Base-by-base conservation (phyloP, 192 early-diverging fungal genomes). In the Coemansia erecta region DNA sequence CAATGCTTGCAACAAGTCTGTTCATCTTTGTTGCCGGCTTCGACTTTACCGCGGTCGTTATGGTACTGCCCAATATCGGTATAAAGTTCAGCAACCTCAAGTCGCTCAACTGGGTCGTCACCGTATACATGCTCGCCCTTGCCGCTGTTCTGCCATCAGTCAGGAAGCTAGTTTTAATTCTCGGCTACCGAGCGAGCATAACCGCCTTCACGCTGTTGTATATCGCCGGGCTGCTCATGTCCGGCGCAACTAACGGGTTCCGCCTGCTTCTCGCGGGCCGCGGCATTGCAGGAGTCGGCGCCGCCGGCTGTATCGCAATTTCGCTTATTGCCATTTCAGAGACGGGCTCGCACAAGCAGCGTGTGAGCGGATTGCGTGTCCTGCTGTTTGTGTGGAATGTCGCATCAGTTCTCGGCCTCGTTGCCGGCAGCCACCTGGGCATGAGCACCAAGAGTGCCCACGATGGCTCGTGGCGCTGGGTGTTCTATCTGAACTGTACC, bases 21-120 rank as follows among this genome's bases (percentile, higher is more conserved):
- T 77, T 80, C 41, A 57, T 86, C 17, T 87, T 97, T 56, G 77
- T 94, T 8, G 84, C 84, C 0, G 81, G 86, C 8, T 68, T 94
- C 23, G 94, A 97, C 71, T 84, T 87, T 65, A 89, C 89, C 3
- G 89, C 95, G 37, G 81, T 95, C 39, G 77, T 89, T 14, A 87
- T 89, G 0, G 82, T 91, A 6, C 57, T 92, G 47, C 84, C 87
- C 13, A 72, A 60, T 0, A 89, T 97, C 45, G 84, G 85, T 14
- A 54, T 66, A n/a, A 88, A 94, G 33, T 90, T 94, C 43, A 63
- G 79, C 21, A 83, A 82, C 78, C 76, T 88, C 41, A 78, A 79
- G 31, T 74, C 86, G 22, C 83, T 90, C 40, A 72, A 89, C 23
- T 94, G 92, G 91, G 82, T 97, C 23, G 85, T 88, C n/a, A 87